Evolutionary conservation across 164 flowering plant species (phyloP).

Genomic region (Euptelea pleiosperma): DNA sequence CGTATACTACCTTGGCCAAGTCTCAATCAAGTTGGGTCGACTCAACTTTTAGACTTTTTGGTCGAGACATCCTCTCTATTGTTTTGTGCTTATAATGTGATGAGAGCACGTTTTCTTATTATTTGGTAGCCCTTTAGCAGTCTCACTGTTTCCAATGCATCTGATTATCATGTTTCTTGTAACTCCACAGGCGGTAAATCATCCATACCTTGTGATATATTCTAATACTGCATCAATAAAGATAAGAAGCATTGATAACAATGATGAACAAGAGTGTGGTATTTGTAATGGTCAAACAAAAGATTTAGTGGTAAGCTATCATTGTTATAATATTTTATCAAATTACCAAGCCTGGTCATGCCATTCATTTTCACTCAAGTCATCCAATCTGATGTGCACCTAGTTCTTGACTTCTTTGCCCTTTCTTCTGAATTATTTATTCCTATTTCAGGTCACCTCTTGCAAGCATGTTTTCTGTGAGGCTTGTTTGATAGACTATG

Average conservation of each 20-base stretch:
- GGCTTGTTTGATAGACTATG: slow-evolving; percentile 61
- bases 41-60: too few relatives aligned
- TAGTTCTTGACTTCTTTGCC: too few relatives aligned
- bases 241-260: slow-evolving; percentile 25
- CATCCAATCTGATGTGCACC: too few relatives aligned
- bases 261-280: slow-evolving; percentile 51
- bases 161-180: slow-evolving; percentile 7
- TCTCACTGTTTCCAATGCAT: neutral
- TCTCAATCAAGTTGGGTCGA: too few relatives aligned
- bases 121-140: slow-evolving; percentile 1
- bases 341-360: too few relatives aligned
- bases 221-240: slow-evolving; percentile 40
- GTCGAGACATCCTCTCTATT: too few relatives aligned
- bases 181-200: slow-evolving; percentile 81
- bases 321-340: neutral
- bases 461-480: slow-evolving; percentile 82
- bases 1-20: too few relatives aligned
- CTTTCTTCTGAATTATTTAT: too few relatives aligned
- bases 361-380: neutral
- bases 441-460: slow-evolving; percentile 59
- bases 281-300: slow-evolving; percentile 68
- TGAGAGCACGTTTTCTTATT: neutral
- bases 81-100: too few relatives aligned
- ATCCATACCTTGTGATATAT: slow-evolving; percentile 88
- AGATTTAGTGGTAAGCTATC: slow-evolving; percentile 67